These are phyloP conservation scores for Talaromyces funiculosus DNA, from an alignment of 2,329 filamentous ascomycete genomes.

Conservation along the genomic window DNA sequence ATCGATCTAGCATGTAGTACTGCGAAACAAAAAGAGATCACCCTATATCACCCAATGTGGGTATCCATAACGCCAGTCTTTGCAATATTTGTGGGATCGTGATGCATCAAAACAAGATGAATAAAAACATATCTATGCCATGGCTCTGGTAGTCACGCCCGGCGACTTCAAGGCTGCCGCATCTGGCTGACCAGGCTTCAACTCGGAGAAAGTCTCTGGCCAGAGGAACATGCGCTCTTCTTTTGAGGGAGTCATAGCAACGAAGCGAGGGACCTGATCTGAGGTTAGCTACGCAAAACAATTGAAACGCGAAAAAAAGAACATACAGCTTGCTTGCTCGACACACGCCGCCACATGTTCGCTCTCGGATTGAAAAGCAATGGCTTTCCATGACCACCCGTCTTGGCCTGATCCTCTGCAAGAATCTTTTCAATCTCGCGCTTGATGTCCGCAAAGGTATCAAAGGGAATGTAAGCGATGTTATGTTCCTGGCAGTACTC, in stretches of 20 bases:
- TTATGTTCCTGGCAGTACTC: conserved; percentile 60
- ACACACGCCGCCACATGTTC: conserved; percentile 61
- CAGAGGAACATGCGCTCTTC: conserved; percentile 61
- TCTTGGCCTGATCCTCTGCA: conserved; percentile 56
- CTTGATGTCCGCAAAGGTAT: conserved; percentile 63
- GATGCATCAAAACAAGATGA: neutral
- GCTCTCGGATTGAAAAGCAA: conserved; percentile 61
- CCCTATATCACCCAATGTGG: neutral
- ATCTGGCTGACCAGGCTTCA: conserved; percentile 25
- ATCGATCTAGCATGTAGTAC: neutral
- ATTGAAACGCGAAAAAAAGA: conserved; percentile 21
- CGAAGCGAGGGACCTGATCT: conserved; percentile 40
- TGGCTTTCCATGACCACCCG: conserved; percentile 55
- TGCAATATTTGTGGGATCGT: neutral
- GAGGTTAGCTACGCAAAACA: neutral
- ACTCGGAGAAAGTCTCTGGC: conserved; percentile 54
- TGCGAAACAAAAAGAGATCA: neutral
- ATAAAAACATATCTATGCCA: neutral
- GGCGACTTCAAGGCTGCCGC: neutral
- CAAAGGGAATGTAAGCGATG: conserved; percentile 57
- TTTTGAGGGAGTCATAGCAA: conserved; percentile 47
- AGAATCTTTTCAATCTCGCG: conserved; percentile 54
- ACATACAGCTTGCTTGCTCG: conserved; percentile 51
- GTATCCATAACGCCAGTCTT: neutral
- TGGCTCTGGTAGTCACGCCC: neutral